Conservation (phyloP, 352 stramenopile species). For the Pythium aphanidermatum region DNA sequence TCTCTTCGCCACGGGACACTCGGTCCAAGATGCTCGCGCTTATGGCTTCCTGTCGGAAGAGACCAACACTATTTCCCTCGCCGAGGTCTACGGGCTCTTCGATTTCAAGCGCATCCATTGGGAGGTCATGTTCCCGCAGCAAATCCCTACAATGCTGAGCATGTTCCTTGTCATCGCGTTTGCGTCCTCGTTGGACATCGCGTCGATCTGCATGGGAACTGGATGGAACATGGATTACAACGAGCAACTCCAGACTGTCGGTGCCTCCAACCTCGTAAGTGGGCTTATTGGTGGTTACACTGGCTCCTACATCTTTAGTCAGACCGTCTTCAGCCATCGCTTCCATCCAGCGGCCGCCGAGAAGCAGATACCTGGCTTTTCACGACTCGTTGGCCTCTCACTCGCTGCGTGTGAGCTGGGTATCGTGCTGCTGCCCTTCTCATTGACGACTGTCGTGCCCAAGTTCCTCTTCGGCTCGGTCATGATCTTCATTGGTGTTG, state of each 20-base stretch:
- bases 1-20: constrained; percentile 61
- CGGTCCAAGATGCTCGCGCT: constrained; percentile 81
- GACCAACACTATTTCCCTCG: constrained; percentile 24
- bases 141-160: constrained; percentile 67
- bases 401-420: constrained; percentile 44
- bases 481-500: constrained; percentile 95
- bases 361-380: constrained; percentile 38
- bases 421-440: constrained; percentile 78
- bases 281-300: constrained; percentile 83
- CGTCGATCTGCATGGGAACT: constrained; percentile 93
- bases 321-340: constrained; percentile 87
- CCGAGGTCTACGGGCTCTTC: constrained; percentile 61
- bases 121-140: constrained; percentile 56
- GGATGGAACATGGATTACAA: constrained; percentile 91
- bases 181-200: constrained; percentile 92
- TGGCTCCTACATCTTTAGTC: constrained; percentile 92
- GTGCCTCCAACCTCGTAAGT: constrained; percentile 88
- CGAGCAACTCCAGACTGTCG: constrained; percentile 92
- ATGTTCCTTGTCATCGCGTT: constrained; percentile 97
- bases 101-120: constrained; percentile 70
- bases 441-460: constrained; percentile 89
- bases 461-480: constrained; percentile 97
- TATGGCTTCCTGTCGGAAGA: constrained; percentile 77
- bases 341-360: constrained; percentile 40
- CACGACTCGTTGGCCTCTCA: constrained; percentile 58